Base-by-base conservation (phyloP, 176 grass and related monocot species). In the Musa schizocarpa region DNA sequence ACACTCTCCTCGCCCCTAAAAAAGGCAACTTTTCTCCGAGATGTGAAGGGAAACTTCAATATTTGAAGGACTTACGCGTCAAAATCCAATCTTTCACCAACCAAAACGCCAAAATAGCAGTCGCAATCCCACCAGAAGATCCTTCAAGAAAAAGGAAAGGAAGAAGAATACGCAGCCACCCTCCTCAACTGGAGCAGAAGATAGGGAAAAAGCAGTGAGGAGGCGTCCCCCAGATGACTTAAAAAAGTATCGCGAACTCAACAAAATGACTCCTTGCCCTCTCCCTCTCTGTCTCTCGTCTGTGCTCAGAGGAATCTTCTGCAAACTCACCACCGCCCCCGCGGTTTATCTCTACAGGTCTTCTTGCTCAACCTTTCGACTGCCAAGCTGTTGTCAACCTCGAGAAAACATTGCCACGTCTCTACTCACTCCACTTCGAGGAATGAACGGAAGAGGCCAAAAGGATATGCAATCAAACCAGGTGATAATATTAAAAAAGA, bases 151-250 rank as follows among this genome's bases (percentile, higher is more conserved):
- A 48, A 52, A 5, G 34, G 22, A 22, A 50, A 21, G 19, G 43
- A 70, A 70, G 68, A 51, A 20, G 68, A 70, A 70, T 49, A 51
- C 51, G 17, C 52, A 52, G 48, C 68, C 50, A 70, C 29, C 20
- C 68, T 50, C 68, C 19, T 50, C 43, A 7, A 70, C 17, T 10
- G 68, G 43, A 13, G 48, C 34, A 70, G 19, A 70, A 49, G 68
- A 70, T 21, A 16, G 29, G 68, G 48, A 51, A 69, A 51, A 69
- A 69, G 34, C 29, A 69, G 12, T 26, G 63, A 8, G 5, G 57
- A 11, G 4, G 26, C 1, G 9, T 43, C 26, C 26, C 65, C 65
- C 54, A 2, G 11, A 68, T 68, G 65, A 1, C 65, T 29, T 29
- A 68, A 68, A 68, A 68, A 34, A 34, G 7, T 16, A 13, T 14